A percentile compares a stretch with the other conserved stretches of the same genome.
These are phyloP conservation scores for Boehmeria nivea DNA, from an alignment of 306 rosid genomes.

Conservation along the genomic window DNA sequence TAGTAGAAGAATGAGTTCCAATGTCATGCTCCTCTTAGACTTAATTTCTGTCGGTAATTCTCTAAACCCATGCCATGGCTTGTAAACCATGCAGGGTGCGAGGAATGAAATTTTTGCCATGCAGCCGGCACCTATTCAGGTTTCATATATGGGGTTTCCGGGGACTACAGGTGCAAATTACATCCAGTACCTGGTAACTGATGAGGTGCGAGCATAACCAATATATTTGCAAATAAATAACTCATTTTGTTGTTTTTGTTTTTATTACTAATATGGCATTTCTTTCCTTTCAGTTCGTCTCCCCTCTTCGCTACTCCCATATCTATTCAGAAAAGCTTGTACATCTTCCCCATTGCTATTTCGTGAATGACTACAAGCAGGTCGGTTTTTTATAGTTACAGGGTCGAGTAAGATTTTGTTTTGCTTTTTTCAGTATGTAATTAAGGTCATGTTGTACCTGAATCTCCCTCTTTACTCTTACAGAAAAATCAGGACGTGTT, in stretches of 20 bases:
- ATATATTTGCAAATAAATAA: neutral
- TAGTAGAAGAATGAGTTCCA: too few species aligned
- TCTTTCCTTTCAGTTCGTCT: conserved; percentile 65
- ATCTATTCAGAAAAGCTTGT: conserved; percentile 95
- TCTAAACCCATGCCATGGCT: too few species aligned
- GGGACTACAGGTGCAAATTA: conserved; percentile 95
- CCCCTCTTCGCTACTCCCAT: conserved; percentile 65
- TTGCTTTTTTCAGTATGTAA: neutral
- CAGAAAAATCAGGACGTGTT: conserved; percentile 94
- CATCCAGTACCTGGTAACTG: conserved; percentile 83
- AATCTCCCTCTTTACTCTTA: conserved; percentile 1
- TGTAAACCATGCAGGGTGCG: conserved; percentile 76
- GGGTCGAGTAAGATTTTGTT: neutral
- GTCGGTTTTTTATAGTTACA: conserved; percentile 28
- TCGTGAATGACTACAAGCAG: conserved; percentile 97
- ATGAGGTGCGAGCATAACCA: conserved; percentile 52
- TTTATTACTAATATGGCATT: neutral
- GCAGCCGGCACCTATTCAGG: conserved; percentile 98
- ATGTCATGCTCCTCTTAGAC: neutral
- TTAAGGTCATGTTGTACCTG: neutral
- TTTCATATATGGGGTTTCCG: conserved; percentile 99
- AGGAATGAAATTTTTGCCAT: conserved; percentile 91
- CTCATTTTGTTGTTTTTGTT: neutral
- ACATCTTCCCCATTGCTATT: conserved; percentile 97
- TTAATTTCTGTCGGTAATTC: neutral